Conservation (phyloP, 2,329 filamentous ascomycete species). For the Fusarium anthophilum region DNA sequence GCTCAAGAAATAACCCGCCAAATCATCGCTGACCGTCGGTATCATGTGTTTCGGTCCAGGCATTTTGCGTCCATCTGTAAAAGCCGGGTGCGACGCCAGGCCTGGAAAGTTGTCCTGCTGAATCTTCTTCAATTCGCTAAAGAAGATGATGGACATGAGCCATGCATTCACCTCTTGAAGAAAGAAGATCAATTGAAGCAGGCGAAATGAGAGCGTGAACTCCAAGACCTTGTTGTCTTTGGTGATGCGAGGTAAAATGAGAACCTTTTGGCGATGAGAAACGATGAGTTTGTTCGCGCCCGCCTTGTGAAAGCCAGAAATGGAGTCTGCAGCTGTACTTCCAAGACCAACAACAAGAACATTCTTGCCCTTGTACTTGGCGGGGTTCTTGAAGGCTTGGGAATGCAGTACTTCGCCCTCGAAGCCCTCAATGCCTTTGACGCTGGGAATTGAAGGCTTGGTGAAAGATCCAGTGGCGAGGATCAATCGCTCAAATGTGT, state of each 20-base stretch:
- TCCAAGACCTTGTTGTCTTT: background rate
- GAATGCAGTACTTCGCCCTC: conserved; percentile 6
- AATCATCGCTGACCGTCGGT: background rate
- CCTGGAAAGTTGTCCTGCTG: background rate
- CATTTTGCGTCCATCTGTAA: background rate
- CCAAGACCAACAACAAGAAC: background rate
- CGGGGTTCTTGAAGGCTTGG: conserved; percentile 2
- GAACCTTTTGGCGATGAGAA: background rate
- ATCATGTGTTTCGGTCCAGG: background rate
- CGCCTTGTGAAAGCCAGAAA: background rate
- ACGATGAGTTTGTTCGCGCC: background rate
- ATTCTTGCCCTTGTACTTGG: background rate
- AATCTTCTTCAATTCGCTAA: background rate
- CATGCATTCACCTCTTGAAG: background rate
- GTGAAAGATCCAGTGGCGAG: conserved; percentile 7
- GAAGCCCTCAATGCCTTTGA: conserved; percentile 1
- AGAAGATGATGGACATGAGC: background rate
- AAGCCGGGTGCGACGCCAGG: background rate
- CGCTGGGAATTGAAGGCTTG: background rate
- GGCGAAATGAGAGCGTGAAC: background rate
- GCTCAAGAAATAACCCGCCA: background rate
- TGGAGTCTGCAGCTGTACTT: background rate
- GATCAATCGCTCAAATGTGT: conserved; percentile 7
- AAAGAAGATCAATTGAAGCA: background rate
- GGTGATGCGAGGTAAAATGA: background rate